Evolutionary conservation across 345 rosid genomes (phyloP).

Genomic region (Acer negundo): DNA sequence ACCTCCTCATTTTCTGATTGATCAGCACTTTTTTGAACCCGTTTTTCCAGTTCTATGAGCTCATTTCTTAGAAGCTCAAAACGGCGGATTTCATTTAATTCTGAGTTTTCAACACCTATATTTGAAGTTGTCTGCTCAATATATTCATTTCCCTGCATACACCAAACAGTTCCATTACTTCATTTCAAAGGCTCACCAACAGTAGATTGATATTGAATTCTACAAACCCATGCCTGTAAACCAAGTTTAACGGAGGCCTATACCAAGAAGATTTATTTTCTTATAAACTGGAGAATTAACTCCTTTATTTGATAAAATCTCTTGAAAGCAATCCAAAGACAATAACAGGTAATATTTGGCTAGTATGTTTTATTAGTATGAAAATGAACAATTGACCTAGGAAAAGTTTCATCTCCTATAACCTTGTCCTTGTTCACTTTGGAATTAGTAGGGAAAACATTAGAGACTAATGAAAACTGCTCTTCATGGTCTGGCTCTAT

Average conservation of each 20-base stretch:
- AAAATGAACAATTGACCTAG: neutral
- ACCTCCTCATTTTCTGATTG: constrained; percentile 74
- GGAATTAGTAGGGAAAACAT: neutral
- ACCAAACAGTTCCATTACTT: constrained; percentile 19
- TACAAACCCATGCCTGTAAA: neutral
- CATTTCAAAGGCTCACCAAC: constrained; percentile 14
- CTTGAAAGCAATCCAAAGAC: neutral
- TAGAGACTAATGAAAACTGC: neutral
- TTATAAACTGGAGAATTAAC: neutral
- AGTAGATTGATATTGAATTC: neutral
- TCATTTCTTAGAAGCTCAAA: constrained; percentile 84
- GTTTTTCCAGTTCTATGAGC: constrained; percentile 88
- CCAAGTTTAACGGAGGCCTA: neutral
- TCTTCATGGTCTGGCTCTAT: constrained; percentile 4
- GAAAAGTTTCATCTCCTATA: neutral
- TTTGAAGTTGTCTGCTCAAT: constrained; percentile 34
- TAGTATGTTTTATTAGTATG: neutral
- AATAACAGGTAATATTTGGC: neutral
- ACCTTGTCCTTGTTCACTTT: neutral
- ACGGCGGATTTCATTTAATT: constrained; percentile 68
- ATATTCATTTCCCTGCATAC: constrained; percentile 58
- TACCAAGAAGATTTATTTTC: constrained; percentile 8
- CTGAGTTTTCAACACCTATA: constrained; percentile 40
- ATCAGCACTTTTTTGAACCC: constrained; percentile 76
- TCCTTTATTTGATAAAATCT: neutral